Percentiles rank a stretch among this genome's conserved stretches.
These are phyloP conservation scores for Tirmania nivea DNA, from an alignment of 495 filamentous ascomycete genomes.

Conservation along the genomic window DNA sequence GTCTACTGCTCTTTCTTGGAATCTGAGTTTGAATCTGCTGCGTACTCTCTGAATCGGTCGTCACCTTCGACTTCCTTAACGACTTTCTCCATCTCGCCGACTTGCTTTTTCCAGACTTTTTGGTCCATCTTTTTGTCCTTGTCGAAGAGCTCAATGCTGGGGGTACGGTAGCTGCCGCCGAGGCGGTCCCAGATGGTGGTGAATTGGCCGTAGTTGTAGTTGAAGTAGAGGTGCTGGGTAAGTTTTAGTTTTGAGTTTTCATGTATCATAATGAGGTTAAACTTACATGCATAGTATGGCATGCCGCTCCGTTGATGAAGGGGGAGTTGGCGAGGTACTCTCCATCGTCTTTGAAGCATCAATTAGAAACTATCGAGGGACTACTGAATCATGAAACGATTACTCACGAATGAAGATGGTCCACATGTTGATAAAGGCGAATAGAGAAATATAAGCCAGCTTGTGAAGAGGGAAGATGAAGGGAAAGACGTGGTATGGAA, in stretches of 20 bases:
- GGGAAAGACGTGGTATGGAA: slow-evolving; percentile 86
- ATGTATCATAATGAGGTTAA: neutral
- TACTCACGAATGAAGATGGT: slow-evolving; percentile 64
- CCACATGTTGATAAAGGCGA: slow-evolving; percentile 91
- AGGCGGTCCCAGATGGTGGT: slow-evolving; percentile 88
- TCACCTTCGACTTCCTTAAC: slow-evolving; percentile 68
- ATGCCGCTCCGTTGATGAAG: slow-evolving; percentile 83
- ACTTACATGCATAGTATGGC: slow-evolving; percentile 61
- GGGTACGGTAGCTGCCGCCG: slow-evolving; percentile 70
- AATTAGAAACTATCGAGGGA: neutral
- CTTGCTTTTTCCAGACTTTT: slow-evolving; percentile 59
- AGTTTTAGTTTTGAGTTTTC: no score
- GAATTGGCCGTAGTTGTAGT: slow-evolving; percentile 96
- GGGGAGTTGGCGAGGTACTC: slow-evolving; percentile 82
- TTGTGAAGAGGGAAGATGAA: slow-evolving; percentile 90
- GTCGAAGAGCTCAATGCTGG: slow-evolving; percentile 69
- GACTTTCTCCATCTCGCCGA: slow-evolving; percentile 66
- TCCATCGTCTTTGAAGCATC: slow-evolving; percentile 40
- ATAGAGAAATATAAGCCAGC: slow-evolving; percentile 62
- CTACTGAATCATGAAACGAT: neutral
- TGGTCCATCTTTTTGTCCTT: slow-evolving; percentile 75
- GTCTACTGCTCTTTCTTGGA: neutral
- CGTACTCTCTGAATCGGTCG: slow-evolving; percentile 27
- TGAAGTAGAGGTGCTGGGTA: slow-evolving; percentile 65
- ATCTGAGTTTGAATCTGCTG: neutral